Evolutionary conservation across 1,284 basidiomycete species (phyloP).

Genomic region (Athelia psychrophila): DNA sequence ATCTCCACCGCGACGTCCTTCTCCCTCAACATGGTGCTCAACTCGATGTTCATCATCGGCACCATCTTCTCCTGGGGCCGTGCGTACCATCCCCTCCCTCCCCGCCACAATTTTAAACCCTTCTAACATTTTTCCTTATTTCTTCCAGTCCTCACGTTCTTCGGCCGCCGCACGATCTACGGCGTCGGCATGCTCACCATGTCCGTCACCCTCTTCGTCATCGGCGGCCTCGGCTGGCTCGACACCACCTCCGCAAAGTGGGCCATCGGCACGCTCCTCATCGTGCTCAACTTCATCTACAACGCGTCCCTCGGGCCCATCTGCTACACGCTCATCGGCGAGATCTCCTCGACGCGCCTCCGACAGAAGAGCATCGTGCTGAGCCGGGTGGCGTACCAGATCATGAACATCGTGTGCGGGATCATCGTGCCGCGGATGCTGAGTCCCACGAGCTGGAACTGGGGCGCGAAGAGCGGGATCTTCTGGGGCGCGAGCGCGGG

Average conservation of each 20-base stretch:
- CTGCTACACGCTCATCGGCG: conserved; percentile 37
- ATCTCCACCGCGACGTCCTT: conserved; percentile 10
- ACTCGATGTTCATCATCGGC: conserved; percentile 10
- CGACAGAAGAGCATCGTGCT: conserved; percentile 49
- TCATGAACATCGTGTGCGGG: conserved; percentile 35
- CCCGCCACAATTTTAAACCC: not conserved
- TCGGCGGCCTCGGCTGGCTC: conserved; percentile 39
- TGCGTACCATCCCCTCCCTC: conserved; percentile 2
- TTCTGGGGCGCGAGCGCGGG: conserved; percentile 31
- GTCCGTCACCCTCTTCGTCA: conserved; percentile 36
- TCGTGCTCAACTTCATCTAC: conserved; percentile 32
- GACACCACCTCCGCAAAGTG: conserved; percentile 13
- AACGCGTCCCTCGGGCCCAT: conserved; percentile 33
- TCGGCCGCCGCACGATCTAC: conserved; percentile 31
- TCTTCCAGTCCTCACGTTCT: conserved; percentile 7
- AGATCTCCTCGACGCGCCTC: conserved; percentile 35
- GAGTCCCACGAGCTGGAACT: conserved; percentile 33
- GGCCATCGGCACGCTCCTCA: conserved; percentile 29
- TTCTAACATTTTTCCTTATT: not conserved
- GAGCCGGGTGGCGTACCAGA: conserved; percentile 39
- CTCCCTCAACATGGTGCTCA: conserved; percentile 16
- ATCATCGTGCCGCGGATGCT: conserved; percentile 40
- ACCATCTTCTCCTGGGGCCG: conserved; percentile 13
- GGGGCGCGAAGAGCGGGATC: conserved; percentile 31
- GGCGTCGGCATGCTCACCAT: conserved; percentile 38